Evolutionary conservation across 768 basidiomycete genomes (phyloP), one percentile per base, ranked within the genome.

Genomic region (Daedaleopsis sinensis): DNA sequence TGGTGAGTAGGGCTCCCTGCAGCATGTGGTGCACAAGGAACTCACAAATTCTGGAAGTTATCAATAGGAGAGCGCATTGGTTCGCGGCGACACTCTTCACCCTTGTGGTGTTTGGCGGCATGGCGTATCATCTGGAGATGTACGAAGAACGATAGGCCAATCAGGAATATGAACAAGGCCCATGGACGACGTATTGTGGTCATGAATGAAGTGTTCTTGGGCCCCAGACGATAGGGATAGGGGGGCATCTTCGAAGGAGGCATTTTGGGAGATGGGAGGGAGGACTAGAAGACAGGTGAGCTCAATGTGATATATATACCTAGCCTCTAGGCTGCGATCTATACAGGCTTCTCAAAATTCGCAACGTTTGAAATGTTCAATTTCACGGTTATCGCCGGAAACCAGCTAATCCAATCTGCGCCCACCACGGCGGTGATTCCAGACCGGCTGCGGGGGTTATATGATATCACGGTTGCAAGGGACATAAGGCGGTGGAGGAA

Each of bases 21-120:
- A 18, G n/a, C 5, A 10, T 46, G n/a, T 21, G 12, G 16, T 13
- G 27, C 6, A 19, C n/a, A 10, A 12, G 2, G 35, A 5, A 57
- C 56, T 57, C n/a, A 57, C 56, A 57, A 16, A 43, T 57, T n/a
- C 18, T 57, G 56, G 18, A 37, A 49, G 21, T 38, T 49, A 12
- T 57, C 56, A 11, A 57, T n/a, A 15, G 56, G 35, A 12, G 56
- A 44, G 24, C 42, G 42, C 27, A 44, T 2, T 1, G 32, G 23
- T 43, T 55, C 54, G 13, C 36, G 35, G 23, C 23, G 23, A 23
- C 27, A 46, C 7, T 43, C 42, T n/a, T 19, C 44, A 46, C 2
- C 7, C n/a, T n/a, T 46, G 3, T 46, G 44, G 44, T 46, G 9
- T 10, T 23, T 42, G 23, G 19, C 16, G 53, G 19, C 23, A 21